phyloP scores from a whole-genome alignment of 352 stramenopile species.

The Globisporangium middletonii region DNA sequence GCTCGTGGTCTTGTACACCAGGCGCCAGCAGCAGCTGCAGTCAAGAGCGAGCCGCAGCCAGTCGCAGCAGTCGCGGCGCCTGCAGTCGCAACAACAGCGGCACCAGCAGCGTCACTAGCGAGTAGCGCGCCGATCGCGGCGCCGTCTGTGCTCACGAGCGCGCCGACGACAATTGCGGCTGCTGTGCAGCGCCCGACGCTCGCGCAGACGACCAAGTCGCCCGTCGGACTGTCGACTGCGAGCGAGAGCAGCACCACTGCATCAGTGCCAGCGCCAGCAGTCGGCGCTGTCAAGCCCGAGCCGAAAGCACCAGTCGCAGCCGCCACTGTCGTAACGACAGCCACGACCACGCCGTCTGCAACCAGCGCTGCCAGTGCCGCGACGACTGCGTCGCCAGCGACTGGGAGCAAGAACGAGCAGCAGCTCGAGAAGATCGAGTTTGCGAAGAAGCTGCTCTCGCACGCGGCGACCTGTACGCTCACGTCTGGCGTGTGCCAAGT shows the following conservation, averaged over 20 bases:
- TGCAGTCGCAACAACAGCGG: neutral
- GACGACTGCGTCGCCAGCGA: slow-evolving; percentile 14
- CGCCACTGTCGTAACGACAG: slow-evolving; percentile 1
- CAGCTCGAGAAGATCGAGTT: slow-evolving; percentile 82
- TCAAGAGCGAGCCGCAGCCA: slow-evolving; percentile 19
- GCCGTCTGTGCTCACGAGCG: neutral
- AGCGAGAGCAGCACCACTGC: neutral
- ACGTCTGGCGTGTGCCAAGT: slow-evolving; percentile 61
- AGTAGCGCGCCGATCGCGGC: neutral
- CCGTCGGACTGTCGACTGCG: neutral
- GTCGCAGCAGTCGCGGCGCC: neutral
- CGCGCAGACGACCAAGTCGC: slow-evolving; percentile 6
- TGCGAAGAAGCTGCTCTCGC: slow-evolving; percentile 72
- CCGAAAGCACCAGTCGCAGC: slow-evolving; percentile 3
- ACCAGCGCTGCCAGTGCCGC: neutral
- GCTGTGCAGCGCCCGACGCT: slow-evolving; percentile 20
- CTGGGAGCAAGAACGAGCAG: slow-evolving; percentile 47
- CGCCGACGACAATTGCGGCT: neutral
- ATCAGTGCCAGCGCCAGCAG: neutral
- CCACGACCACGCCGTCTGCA: neutral
- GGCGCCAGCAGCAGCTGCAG: slow-evolving; percentile 2
- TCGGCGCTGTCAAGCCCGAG: slow-evolving; percentile 31
- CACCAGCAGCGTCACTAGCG: neutral
- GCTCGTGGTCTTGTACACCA: neutral
- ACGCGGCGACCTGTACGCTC: slow-evolving; percentile 62